These are phyloP conservation scores for Phytopythium ostracodes DNA, from an alignment of 352 stramenopile species.

Conservation along the genomic window DNA sequence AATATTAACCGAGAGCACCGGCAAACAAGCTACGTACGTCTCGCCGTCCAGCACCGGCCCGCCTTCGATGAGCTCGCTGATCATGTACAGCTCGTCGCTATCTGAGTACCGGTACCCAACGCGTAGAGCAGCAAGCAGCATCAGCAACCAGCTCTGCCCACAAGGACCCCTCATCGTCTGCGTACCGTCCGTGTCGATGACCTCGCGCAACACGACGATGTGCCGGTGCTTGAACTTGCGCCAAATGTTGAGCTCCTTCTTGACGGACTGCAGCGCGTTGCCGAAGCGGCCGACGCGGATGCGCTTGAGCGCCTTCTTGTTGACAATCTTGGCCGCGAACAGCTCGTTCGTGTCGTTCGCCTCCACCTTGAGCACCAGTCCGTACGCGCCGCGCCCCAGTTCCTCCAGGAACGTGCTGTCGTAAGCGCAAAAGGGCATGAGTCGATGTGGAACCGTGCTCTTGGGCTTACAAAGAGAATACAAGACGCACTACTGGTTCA, in stretches of 20 bases:
- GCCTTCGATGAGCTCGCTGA: constrained; percentile 76
- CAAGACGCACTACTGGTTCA: constrained; percentile 74
- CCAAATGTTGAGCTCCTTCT: constrained; percentile 96
- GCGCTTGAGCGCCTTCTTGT: constrained; percentile 76
- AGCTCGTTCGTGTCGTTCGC: constrained; percentile 65
- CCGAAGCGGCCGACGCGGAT: constrained; percentile 65
- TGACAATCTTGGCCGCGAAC: constrained; percentile 71
- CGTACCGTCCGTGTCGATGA: constrained; percentile 92
- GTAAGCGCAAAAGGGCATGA: not conserved
- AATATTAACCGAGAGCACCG: no score
- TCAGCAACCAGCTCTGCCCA: not conserved
- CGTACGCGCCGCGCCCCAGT: constrained; percentile 70
- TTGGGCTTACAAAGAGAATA: not conserved
- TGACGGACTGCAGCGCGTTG: constrained; percentile 72
- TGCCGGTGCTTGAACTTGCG: constrained; percentile 96
- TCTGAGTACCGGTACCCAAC: constrained; percentile 30
- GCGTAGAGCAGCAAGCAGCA: not conserved
- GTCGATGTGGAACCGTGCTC: not conserved
- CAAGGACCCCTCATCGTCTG: no score
- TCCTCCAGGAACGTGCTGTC: constrained; percentile 68
- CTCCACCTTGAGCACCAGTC: constrained; percentile 62
- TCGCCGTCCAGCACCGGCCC: constrained; percentile 65
- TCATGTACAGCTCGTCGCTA: constrained; percentile 78
- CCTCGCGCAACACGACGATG: constrained; percentile 91
- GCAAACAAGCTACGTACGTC: constrained; percentile 27